Conservation (phyloP, 2,329 filamentous ascomycete species). For the Aspergillus pseudotamarii region DNA sequence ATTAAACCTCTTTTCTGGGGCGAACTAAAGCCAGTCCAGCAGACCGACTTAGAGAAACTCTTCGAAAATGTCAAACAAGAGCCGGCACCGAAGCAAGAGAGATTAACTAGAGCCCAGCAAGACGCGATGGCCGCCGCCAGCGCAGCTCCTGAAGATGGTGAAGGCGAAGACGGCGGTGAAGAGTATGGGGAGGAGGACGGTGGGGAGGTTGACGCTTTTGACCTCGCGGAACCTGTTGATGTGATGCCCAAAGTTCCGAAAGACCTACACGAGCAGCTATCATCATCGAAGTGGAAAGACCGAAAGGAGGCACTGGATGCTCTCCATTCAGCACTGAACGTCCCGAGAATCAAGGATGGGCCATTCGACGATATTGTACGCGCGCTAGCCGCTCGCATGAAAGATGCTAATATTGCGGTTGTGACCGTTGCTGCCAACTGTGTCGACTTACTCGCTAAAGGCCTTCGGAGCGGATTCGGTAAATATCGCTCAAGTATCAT, state of each 20-base stretch:
- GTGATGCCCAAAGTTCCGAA: conserved; percentile 78
- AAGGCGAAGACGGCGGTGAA: conserved; percentile 61
- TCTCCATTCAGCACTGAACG: conserved; percentile 73
- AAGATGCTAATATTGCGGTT: conserved; percentile 95
- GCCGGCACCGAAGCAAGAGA: conserved; percentile 82
- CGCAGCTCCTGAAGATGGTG: conserved; percentile 60
- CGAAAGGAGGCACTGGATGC: conserved; percentile 91
- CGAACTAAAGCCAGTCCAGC: conserved; percentile 92
- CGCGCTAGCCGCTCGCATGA: conserved; percentile 93
- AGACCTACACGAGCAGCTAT: conserved; percentile 79
- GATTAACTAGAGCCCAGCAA: conserved; percentile 86
- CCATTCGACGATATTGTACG: conserved; percentile 83
- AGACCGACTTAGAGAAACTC: conserved; percentile 87
- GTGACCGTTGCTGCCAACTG: conserved; percentile 92
- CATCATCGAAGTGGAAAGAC: conserved; percentile 97
- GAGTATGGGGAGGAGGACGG: conserved; percentile 60
- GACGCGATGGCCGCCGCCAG: conserved; percentile 74
- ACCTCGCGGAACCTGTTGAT: conserved; percentile 84
- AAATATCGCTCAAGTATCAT: conserved; percentile 82
- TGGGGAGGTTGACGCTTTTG: conserved; percentile 76
- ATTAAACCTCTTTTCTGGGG: conserved; percentile 99
- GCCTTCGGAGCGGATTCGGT: conserved; percentile 73
- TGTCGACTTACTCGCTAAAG: conserved; percentile 85
- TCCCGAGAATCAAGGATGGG: conserved; percentile 88
- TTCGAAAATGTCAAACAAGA: conserved; percentile 94